Conservation (phyloP, 202 grass and related monocot species). For the Musa balbisiana region DNA sequence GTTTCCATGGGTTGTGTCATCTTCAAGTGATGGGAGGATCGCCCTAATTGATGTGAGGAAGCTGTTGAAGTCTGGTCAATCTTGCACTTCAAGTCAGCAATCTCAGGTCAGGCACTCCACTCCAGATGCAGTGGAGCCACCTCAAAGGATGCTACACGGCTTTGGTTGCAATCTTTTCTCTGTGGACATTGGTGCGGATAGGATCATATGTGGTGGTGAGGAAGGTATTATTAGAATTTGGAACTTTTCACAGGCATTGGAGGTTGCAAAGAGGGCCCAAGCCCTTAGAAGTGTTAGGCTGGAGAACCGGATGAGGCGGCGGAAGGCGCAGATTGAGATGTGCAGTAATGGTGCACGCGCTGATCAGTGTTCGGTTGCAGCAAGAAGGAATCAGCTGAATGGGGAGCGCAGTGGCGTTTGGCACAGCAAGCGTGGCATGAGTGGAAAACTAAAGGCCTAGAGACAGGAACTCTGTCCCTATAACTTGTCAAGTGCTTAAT, state of each 20-base stretch:
- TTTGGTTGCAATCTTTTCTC: slow-evolving; percentile 79
- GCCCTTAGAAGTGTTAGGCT: slow-evolving; percentile 56
- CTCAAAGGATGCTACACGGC: slow-evolving; percentile 83
- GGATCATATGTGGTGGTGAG: slow-evolving; percentile 83
- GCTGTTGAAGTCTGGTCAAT: slow-evolving; percentile 32
- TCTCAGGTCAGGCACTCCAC: slow-evolving; percentile 31
- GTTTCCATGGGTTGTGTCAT: slow-evolving; percentile 87
- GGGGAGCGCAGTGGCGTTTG: slow-evolving; percentile 47
- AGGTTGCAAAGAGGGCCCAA: slow-evolving; percentile 66
- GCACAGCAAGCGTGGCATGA: slow-evolving; percentile 47
- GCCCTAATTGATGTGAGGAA: slow-evolving; percentile 77
- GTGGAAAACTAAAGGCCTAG: slow-evolving; percentile 64
- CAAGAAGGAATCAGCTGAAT: slow-evolving; percentile 63
- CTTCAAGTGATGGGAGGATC: slow-evolving; percentile 74
- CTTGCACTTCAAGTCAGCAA: slow-evolving; percentile 28
- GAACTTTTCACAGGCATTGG: slow-evolving; percentile 83
- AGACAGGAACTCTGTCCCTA: neutral
- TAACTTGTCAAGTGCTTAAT: neutral
- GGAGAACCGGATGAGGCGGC: slow-evolving; percentile 91
- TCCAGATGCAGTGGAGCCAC: slow-evolving; percentile 48
- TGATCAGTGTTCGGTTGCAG: slow-evolving; percentile 49
- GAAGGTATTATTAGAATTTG: slow-evolving; percentile 75
- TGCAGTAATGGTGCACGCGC: slow-evolving; percentile 44
- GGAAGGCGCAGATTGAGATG: slow-evolving; percentile 70
- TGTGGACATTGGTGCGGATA: slow-evolving; percentile 53